Percentiles rank a stretch among this genome's conserved stretches.
Conservation (phyloP, 1,284 basidiomycete genomes). For the Puccinia coronata region DNA sequence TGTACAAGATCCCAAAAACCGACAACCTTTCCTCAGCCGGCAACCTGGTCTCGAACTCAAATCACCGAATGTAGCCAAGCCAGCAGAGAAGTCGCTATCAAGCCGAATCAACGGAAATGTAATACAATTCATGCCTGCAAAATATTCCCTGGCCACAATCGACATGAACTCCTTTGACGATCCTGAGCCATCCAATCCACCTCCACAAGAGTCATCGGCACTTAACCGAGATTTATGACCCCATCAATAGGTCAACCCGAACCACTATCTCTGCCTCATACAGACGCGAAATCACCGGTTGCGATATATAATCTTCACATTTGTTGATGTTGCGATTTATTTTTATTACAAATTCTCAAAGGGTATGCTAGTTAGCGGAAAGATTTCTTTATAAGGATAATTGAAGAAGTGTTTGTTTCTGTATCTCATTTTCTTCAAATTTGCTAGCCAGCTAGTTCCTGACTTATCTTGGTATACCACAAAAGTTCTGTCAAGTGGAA, state of each 20-base stretch:
- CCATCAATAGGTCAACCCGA: not conserved
- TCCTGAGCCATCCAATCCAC: conserved; percentile 16
- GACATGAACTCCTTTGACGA: conserved; percentile 47
- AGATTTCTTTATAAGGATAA: not conserved
- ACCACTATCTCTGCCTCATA: too few relatives aligned
- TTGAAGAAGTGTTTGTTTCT: not conserved
- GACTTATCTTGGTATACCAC: conserved; percentile 2
- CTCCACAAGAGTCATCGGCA: not conserved
- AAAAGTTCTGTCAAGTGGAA: not conserved
- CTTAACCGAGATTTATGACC: not conserved
- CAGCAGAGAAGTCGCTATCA: conserved; percentile 8
- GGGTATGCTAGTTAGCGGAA: not conserved
- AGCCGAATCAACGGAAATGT: conserved; percentile 28
- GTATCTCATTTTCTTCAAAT: conserved; percentile 1
- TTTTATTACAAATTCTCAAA: not conserved
- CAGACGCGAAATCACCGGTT: not conserved
- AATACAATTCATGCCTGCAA: conserved; percentile 46
- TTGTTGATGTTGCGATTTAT: not conserved
- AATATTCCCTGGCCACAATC: conserved; percentile 44
- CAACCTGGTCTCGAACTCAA: conserved; percentile 19
- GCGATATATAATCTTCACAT: not conserved
- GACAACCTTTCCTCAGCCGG: too few relatives aligned
- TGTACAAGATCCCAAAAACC: not conserved
- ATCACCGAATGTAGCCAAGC: conserved; percentile 5
- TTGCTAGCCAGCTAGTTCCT: not conserved